A percentile compares a stretch with the other conserved stretches of the same genome.
phyloP scores from a whole-genome alignment of 352 stramenopile genomes.

The Phytophthora brassicae region DNA sequence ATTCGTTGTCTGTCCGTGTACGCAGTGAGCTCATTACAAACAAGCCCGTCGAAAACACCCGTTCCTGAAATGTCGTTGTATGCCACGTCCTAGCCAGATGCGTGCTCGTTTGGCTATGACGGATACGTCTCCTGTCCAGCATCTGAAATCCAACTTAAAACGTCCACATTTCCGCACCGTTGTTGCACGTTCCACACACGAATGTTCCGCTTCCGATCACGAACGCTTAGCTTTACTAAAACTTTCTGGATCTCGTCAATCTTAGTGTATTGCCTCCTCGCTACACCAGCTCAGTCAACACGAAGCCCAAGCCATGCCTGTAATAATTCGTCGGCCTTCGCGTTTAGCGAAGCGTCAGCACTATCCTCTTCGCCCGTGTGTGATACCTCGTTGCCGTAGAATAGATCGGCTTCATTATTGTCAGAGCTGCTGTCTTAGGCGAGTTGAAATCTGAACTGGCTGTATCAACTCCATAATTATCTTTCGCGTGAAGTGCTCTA shows the following conservation, averaged over 20 bases:
- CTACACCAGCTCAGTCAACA: slow-evolving; percentile 2
- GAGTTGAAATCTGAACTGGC: background rate
- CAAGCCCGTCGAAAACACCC: too few relatives aligned
- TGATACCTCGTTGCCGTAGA: background rate
- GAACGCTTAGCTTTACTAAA: slow-evolving; percentile 3
- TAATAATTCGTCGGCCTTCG: background rate
- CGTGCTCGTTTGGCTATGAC: background rate
- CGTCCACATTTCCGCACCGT: background rate
- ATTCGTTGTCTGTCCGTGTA: too few relatives aligned
- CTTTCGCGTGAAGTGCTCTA: background rate
- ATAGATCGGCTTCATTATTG: background rate
- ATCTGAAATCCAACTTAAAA: slow-evolving; percentile 1
- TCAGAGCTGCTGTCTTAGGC: background rate
- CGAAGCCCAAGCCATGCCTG: background rate
- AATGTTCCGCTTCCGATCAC: background rate
- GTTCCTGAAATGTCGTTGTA: too few relatives aligned
- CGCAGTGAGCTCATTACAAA: too few relatives aligned
- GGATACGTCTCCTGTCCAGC: background rate
- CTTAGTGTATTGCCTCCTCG: background rate
- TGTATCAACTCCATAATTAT: background rate
- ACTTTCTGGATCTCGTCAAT: background rate
- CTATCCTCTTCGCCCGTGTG: background rate
- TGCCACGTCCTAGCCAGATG: too few relatives aligned
- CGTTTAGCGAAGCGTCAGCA: slow-evolving; percentile 2
- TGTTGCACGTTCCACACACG: slow-evolving; percentile 7